Evolutionary conservation across 495 filamentous ascomycete species (phyloP).

Genomic region (Eremomyces bilateralis): DNA sequence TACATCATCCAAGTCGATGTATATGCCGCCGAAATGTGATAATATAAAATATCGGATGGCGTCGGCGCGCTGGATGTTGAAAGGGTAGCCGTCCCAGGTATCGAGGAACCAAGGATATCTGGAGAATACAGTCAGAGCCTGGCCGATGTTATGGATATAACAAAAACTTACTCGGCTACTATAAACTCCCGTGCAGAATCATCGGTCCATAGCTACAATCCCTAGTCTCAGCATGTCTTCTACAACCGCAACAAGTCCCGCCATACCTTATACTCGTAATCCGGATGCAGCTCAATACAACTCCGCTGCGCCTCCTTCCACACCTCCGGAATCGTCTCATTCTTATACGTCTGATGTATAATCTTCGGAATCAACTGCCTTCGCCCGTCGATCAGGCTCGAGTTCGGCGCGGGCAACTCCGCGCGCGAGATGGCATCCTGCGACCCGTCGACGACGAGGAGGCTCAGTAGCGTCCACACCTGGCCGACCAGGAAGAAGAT

Average conservation of each 20-base stretch:
- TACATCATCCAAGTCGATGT: constrained; percentile 78
- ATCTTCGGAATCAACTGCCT: constrained; percentile 67
- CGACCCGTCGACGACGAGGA: constrained; percentile 22
- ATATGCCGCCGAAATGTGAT: constrained; percentile 62
- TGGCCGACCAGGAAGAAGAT: constrained; percentile 25
- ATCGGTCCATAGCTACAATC: constrained; percentile 59
- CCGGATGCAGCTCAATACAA: constrained; percentile 53
- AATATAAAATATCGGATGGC: constrained; percentile 79
- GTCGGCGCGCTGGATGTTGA: constrained; percentile 71
- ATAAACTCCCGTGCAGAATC: constrained; percentile 56
- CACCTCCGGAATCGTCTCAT: constrained; percentile 49
- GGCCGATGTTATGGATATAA: neutral
- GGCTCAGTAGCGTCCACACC: constrained; percentile 22
- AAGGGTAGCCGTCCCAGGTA: constrained; percentile 61
- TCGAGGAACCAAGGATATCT: constrained; percentile 72
- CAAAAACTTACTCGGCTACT: constrained; percentile 18
- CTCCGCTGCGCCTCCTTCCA: constrained; percentile 54
- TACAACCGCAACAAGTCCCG: neutral
- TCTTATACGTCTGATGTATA: constrained; percentile 74
- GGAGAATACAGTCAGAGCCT: constrained; percentile 3
- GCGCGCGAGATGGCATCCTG: constrained; percentile 22
- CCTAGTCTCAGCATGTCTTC: constrained; percentile 9
- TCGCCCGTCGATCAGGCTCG: constrained; percentile 25
- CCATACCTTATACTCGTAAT: constrained; percentile 61
- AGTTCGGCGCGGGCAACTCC: constrained; percentile 20